Base-by-base conservation (phyloP, 1,284 basidiomycete species). In the Coniferiporia weirii region DNA sequence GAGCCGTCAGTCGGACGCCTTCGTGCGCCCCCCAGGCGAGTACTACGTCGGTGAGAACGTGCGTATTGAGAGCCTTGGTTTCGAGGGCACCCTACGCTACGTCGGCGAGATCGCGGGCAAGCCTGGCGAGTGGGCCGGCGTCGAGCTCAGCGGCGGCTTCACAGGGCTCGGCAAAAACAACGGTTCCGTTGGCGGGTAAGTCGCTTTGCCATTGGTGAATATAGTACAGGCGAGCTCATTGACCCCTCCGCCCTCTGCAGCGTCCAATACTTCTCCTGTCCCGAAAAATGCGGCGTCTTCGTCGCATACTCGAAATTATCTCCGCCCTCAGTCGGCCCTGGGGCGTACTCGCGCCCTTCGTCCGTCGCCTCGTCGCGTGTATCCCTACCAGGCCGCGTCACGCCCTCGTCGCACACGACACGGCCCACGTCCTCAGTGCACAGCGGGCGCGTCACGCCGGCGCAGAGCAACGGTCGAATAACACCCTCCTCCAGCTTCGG, bases 161-260 rank as follows among this genome's bases (percentile, higher is more conserved):
- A 73, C 79, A 13, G 95, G 96, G n/a, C 91, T 91, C 70, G 96
- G 96, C 1, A 98, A 98, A 76, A 99, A 99, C 68, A 85, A 98
- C 68, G 96, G 96, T 19, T 84, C 84, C 48, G 94, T 97, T 2
- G 82, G 80, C 64, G 92, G 91, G 94, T 96, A 69, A 78, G 92
- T 27, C 27, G 27, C 27, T 27, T 27, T 70, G 10, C 15, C 12
- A 12, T 27, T 54, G 35, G 60, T 48, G 43, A 5, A 22, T 32
- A 34, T 9, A 50, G 32, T 32, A 12, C 19, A 15, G 32, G 32
- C 13, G 45, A 40, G 35, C 56, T 47, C 61, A 50, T 46, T 49
- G 36, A n/a, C 40, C 46, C 27, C 27, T 27, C 5, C 27, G 27
- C 27, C 27, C 27, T 27, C 27, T 27, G 10, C 32, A 87, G 94